These are phyloP conservation scores for Cercophora newfieldiana DNA, from an alignment of 495 filamentous ascomycete genomes.

Conservation along the genomic window DNA sequence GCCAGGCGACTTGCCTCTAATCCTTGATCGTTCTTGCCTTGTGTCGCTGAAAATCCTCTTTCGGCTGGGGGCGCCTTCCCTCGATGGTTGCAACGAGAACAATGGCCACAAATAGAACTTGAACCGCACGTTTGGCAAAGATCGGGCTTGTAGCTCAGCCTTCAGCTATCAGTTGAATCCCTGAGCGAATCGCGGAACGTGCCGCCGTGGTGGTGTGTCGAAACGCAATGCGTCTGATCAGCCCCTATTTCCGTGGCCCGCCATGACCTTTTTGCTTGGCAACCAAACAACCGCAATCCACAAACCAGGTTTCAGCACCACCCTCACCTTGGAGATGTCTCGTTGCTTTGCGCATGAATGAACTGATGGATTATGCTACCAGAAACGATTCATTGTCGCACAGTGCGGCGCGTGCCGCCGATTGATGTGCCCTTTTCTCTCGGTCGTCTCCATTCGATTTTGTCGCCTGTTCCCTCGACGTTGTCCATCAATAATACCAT, in stretches of 20 bases:
- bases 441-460: neutral
- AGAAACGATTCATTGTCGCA: neutral
- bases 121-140: too few relatives aligned
- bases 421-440: neutral
- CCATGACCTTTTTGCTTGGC: neutral
- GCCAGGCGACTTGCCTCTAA: too few relatives aligned
- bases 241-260: neutral
- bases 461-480: neutral
- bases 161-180: too few relatives aligned
- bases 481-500: neutral
- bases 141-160: too few relatives aligned
- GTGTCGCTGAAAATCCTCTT: too few relatives aligned
- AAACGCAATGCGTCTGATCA: slow-evolving; percentile 7
- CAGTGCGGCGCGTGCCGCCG: neutral
- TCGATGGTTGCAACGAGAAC: too few relatives aligned
- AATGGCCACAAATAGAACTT: too few relatives aligned
- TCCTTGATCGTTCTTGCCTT: too few relatives aligned
- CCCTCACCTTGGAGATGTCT: neutral
- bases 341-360: slow-evolving; percentile 13
- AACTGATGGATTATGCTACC: neutral
- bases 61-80: too few relatives aligned
- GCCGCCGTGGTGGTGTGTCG: neutral
- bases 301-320: slow-evolving; percentile 8
- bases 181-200: too few relatives aligned
- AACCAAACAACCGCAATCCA: neutral